Base-by-base conservation (phyloP, 2,329 filamentous ascomycete species). In the Paecilomyces formosus region DNA sequence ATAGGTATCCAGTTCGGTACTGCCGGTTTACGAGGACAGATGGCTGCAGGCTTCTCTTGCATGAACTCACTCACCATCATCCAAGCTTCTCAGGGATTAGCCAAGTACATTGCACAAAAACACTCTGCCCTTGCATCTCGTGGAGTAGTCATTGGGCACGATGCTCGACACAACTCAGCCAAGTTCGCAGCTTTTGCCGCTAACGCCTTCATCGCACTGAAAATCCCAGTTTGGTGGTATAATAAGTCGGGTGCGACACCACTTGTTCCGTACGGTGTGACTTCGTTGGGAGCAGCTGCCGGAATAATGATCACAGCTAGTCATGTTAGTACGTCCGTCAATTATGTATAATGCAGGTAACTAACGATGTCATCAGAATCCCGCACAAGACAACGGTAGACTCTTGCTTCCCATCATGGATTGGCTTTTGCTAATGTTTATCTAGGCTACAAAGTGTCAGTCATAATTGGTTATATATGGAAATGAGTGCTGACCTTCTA, bases 271-370 rank as follows among this genome's bases (percentile, higher is more conserved):
- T 88, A 86, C 67, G 80, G 81, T 2, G 81, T 88, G 31, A 76
- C 74, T 6, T 70, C 80, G 57, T 75, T 83, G 57, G 70, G 74
- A 39, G 82, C 84, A 31, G 79, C 76, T 3, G 85, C 82, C 51
- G 85, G 85, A 21, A 76, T 88, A 30, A 87, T 88, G 84, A 79
- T 88, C 39, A 88, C 85, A 13, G 85, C 85, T 31, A 86, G 83
- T 65, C 84, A 86, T 70, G 75, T 77, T 72, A 60, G 73, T 66
- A 56, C 11, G 33, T 30, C 11, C 33, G 21, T 11, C 13, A 18
- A 45, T 3, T 45, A 54, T 51, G 51, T 55, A 28, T 24, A 15
- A 4, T 55, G 13, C 35, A 65, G 55, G 35, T 45, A 50, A n/a
- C 57, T 58, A 18, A 57, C 22, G 13, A 15, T 33, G 18, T 22